A percentile compares a stretch with the other conserved stretches of the same genome.
Conservation (phyloP, 1,284 basidiomycete genomes). For the Apiotrichum domesticum region DNA sequence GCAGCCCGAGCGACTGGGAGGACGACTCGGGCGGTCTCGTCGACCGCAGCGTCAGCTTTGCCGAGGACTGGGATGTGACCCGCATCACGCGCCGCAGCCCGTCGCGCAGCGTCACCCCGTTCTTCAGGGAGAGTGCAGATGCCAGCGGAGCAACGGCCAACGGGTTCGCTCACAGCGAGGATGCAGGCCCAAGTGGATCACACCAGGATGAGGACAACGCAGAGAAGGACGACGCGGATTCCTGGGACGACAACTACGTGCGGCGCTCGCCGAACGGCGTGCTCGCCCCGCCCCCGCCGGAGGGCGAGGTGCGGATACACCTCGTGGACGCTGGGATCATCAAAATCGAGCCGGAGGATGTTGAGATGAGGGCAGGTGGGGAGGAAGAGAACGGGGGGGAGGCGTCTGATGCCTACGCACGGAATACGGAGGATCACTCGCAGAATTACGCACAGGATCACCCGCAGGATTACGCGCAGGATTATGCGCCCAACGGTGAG, state of each 20-base stretch:
- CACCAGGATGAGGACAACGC: conserved; percentile 12
- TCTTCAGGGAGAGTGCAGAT: conserved; percentile 4
- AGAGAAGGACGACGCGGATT: conserved; percentile 22
- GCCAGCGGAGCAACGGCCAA: conserved; percentile 15
- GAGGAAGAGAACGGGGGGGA: conserved; percentile 5
- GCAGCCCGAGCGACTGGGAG: conserved; percentile 18
- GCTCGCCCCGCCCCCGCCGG: neutral
- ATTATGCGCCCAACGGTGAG: no score
- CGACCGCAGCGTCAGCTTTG: neutral
- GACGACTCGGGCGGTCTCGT: conserved; percentile 9
- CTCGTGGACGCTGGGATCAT: conserved; percentile 23
- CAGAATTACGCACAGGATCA: no score
- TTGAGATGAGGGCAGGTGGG: no score
- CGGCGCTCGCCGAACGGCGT: no score
- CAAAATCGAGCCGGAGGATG: conserved; percentile 33
- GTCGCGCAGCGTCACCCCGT: neutral
- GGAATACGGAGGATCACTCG: no score
- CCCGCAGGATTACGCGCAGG: no score
- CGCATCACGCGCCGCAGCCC: conserved; percentile 3
- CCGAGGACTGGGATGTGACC: conserved; percentile 15
- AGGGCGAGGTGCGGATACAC: conserved; percentile 27
- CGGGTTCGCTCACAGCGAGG: conserved; percentile 19
- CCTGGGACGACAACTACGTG: conserved; percentile 8
- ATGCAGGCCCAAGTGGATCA: conserved; percentile 12
- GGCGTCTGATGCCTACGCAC: no score